Conservation (phyloP, 805 yeast species). For the Candida sanyiensis region DNA sequence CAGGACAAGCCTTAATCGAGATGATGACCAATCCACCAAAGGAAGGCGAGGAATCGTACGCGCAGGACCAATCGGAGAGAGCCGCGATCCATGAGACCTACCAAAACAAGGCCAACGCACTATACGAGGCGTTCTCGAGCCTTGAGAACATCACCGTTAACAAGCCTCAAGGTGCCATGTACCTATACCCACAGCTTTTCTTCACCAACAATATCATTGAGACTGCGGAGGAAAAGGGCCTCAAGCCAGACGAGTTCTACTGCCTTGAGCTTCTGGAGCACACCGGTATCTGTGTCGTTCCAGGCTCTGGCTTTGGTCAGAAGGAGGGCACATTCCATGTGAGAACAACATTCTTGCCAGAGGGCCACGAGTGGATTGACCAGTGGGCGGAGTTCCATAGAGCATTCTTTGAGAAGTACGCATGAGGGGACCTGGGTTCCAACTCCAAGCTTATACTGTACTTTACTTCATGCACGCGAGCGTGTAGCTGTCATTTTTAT, state of each 20-base stretch:
- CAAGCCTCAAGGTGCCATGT: conserved; percentile 97
- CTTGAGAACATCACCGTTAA: conserved; percentile 85
- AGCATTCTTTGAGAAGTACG: conserved; percentile 42
- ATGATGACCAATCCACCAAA: conserved; percentile 90
- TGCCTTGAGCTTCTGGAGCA: conserved; percentile 75
- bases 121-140: conserved; percentile 64
- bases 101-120: conserved; percentile 51
- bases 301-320: conserved; percentile 97
- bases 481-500: background rate
- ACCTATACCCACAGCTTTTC: conserved; percentile 76
- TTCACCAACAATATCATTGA: conserved; percentile 59
- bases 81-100: conserved; percentile 56
- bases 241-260: conserved; percentile 81
- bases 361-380: conserved; percentile 85
- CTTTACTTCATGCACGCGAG: conserved; percentile 3
- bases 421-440: too few species aligned
- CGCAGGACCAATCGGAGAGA: conserved; percentile 58
- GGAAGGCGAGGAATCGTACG: conserved; percentile 70
- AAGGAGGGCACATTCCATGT: conserved; percentile 83
- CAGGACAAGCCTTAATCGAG: conserved; percentile 92
- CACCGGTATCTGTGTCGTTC: conserved; percentile 96
- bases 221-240: conserved; percentile 49
- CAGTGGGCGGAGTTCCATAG: conserved; percentile 76
- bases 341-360: conserved; percentile 95
- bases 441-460: too few species aligned